A percentile compares a stretch with the other conserved stretches of the same genome.
These are phyloP conservation scores for Trifolium dubium DNA, from an alignment of 306 rosid species.

Conservation along the genomic window DNA sequence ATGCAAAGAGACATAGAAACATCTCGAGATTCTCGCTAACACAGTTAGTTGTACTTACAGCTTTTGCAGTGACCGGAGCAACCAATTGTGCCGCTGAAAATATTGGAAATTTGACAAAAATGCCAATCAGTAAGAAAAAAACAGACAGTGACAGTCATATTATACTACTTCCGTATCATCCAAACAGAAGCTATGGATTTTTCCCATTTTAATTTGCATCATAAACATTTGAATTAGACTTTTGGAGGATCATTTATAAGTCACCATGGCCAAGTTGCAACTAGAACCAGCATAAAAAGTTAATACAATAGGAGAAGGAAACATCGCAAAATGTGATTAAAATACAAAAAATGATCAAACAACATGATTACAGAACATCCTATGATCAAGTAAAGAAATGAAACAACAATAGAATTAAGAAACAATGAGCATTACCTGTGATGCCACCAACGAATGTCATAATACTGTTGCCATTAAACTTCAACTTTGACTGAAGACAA, in stretches of 20 bases:
- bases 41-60: slow-evolving; percentile 55
- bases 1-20: slow-evolving; percentile 15
- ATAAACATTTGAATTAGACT: slow-evolving; percentile 19
- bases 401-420: slow-evolving; percentile 20
- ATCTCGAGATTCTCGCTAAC: slow-evolving; percentile 36
- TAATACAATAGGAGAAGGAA: too few species aligned
- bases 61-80: slow-evolving; percentile 66
- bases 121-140: slow-evolving; percentile 25
- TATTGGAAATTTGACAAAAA: slow-evolving; percentile 30
- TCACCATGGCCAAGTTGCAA: too few species aligned
- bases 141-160: slow-evolving; percentile 4
- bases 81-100: slow-evolving; percentile 69
- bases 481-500: slow-evolving; percentile 40
- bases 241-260: neutral
- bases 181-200: slow-evolving; percentile 21
- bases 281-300: too few species aligned
- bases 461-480: slow-evolving; percentile 44
- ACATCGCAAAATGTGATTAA: neutral
- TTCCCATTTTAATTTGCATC: slow-evolving; percentile 15
- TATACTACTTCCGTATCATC: slow-evolving; percentile 6
- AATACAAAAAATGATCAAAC: neutral
- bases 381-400: too few species aligned
- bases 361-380: neutral
- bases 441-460: slow-evolving; percentile 51
- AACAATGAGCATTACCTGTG: slow-evolving; percentile 55